A percentile compares a stretch with the other conserved stretches of the same genome.
Evolutionary conservation across 164 flowering plant genomes (phyloP).

Genomic region (Berberis thunbergii): DNA sequence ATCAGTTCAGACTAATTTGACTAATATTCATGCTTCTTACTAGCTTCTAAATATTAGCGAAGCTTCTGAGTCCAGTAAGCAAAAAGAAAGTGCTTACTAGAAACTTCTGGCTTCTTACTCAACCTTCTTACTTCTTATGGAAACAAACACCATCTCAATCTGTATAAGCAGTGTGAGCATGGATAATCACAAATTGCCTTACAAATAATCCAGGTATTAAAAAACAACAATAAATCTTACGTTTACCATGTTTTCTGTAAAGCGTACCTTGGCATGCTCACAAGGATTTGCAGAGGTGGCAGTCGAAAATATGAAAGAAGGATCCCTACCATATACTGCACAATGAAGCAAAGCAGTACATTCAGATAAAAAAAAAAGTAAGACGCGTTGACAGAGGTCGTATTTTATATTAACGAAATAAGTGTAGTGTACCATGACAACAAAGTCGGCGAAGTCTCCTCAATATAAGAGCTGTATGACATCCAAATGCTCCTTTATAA

Average conservation of each 20-base stretch:
- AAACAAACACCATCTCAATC: no score
- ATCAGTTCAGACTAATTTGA: no score
- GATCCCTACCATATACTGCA: slow-evolving; percentile 88
- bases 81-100: no score
- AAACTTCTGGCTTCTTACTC: no score
- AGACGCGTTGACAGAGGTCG: not conserved
- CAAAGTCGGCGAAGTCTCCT: slow-evolving; percentile 84
- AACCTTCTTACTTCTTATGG: no score
- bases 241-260: not conserved
- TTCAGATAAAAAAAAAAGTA: not conserved
- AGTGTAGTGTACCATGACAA: slow-evolving; percentile 54
- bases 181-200: no score
- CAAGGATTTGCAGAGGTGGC: slow-evolving; percentile 91
- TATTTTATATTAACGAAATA: not conserved
- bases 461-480: slow-evolving; percentile 79
- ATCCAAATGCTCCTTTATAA: slow-evolving; percentile 95
- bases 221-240: not conserved
- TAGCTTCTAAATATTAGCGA: no score
- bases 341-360: slow-evolving; percentile 2
- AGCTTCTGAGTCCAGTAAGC: no score
- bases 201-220: not conserved
- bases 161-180: no score
- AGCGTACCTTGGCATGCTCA: slow-evolving; percentile 77
- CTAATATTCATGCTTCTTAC: no score
- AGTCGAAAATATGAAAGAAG: slow-evolving; percentile 81